Conservation (phyloP, 495 filamentous ascomycete species). For the Aspergillus carlsbadensis region DNA sequence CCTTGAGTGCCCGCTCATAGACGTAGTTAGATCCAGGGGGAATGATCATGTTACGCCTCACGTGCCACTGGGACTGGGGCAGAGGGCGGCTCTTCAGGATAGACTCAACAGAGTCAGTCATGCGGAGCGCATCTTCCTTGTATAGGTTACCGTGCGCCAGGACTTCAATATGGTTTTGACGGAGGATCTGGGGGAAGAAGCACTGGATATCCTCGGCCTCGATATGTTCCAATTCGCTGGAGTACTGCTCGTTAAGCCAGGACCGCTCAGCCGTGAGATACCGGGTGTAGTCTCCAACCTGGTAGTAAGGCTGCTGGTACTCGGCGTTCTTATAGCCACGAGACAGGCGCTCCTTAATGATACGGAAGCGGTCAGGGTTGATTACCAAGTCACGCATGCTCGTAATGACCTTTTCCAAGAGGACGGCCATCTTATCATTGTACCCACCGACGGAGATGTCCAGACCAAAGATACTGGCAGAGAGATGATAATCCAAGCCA, state of each 20-base stretch:
- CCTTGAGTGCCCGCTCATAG: constrained; percentile 76
- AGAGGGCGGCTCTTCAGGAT: constrained; percentile 74
- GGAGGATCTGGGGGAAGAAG: constrained; percentile 79
- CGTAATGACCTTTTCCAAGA: constrained; percentile 85
- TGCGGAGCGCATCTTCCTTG: constrained; percentile 88
- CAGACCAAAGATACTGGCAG: constrained; percentile 66
- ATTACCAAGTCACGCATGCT: constrained; percentile 85
- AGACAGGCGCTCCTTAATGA: constrained; percentile 83
- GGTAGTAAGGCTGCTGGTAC: constrained; percentile 82
- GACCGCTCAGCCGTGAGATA: constrained; percentile 76
- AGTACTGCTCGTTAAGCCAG: constrained; percentile 78
- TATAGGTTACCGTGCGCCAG: constrained; percentile 91
- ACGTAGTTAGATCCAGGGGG: constrained; percentile 78
- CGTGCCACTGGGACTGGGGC: constrained; percentile 76
- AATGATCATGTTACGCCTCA: constrained; percentile 73
- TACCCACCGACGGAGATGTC: constrained; percentile 84
- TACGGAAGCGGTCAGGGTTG: constrained; percentile 79
- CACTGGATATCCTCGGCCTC: constrained; percentile 68
- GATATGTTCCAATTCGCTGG: constrained; percentile 71
- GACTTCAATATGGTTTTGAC: constrained; percentile 83
- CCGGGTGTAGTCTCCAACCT: constrained; percentile 79
- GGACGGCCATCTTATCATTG: constrained; percentile 90
- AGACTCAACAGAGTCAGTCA: constrained; percentile 78
- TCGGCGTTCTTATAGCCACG: constrained; percentile 82
- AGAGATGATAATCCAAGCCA: constrained; percentile 80